A percentile compares a stretch with the other conserved stretches of the same genome.
phyloP scores from a whole-genome alignment of 2,329 filamentous ascomycete genomes.

The Cladophialophora immunda region DNA sequence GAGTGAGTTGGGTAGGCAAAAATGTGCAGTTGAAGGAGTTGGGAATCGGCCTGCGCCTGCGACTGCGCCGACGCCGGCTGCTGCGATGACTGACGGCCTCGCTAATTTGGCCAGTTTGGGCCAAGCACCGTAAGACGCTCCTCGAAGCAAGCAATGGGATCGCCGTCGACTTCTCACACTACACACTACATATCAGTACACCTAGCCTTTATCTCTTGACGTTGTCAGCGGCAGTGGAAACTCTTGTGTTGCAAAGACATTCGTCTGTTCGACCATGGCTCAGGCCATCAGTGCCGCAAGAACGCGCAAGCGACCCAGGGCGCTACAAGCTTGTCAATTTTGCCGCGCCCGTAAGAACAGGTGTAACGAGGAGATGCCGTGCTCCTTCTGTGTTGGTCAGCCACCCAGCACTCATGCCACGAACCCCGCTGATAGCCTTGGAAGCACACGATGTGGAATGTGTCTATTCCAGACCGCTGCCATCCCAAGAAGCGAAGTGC shows the following conservation, averaged over 20 bases:
- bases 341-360: constrained; percentile 60
- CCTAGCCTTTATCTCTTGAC: not conserved
- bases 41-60: not conserved
- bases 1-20: not conserved
- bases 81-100: not conserved
- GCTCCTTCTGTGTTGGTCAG: constrained; percentile 44
- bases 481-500: not conserved
- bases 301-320: constrained; percentile 48
- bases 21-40: not conserved
- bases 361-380: constrained; percentile 57
- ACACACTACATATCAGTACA: too few relatives aligned
- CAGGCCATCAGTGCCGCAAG: constrained; percentile 12
- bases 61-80: not conserved
- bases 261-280: constrained; percentile 2
- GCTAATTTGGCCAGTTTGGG: not conserved
- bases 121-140: not conserved
- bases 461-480: not conserved
- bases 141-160: not conserved
- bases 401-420: constrained; percentile 45
- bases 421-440: constrained; percentile 30
- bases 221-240: not conserved
- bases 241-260: not conserved
- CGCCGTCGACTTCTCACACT: not conserved
- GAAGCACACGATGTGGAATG: not conserved
- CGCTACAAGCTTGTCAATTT: constrained; percentile 56